phyloP scores from a whole-genome alignment of 2,329 filamentous ascomycete genomes.

The Orbilia blumenaviensis region DNA sequence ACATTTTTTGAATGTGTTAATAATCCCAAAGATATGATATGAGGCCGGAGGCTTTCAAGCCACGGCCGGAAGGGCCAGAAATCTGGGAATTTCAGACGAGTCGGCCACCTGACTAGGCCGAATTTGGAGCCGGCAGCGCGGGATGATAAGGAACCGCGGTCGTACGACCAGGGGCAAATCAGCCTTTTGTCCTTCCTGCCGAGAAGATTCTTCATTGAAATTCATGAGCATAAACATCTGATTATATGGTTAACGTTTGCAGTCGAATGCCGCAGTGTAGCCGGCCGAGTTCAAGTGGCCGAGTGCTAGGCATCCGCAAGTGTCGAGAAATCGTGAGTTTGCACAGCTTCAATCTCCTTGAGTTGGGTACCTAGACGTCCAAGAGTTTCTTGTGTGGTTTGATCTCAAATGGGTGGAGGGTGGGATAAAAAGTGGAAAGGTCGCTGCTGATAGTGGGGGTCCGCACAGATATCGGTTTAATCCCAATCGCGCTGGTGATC shows the following conservation, averaged over 20 bases:
- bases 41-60: constrained; percentile 19
- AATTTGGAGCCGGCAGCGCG: constrained; percentile 49
- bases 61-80: constrained; percentile 25
- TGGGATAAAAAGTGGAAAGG: constrained; percentile 43
- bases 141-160: constrained; percentile 53
- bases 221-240: constrained; percentile 6
- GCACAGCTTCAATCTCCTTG: neutral
- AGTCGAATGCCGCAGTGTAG: constrained; percentile 6
- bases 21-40: constrained; percentile 23
- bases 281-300: neutral
- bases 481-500: constrained; percentile 46
- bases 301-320: neutral
- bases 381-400: constrained; percentile 36
- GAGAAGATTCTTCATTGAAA: constrained; percentile 11
- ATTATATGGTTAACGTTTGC: constrained; percentile 10
- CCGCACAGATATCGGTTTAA: constrained; percentile 52
- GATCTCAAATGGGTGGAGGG: constrained; percentile 21
- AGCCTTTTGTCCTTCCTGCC: constrained; percentile 14
- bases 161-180: constrained; percentile 47
- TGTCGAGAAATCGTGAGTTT: constrained; percentile 20
- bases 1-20: constrained; percentile 44
- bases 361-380: constrained; percentile 12
- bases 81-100: constrained; percentile 53
- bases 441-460: constrained; percentile 51
- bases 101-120: constrained; percentile 52